phyloP scores from a whole-genome alignment of 306 rosid species.

The Pyrus bretschneideri region DNA sequence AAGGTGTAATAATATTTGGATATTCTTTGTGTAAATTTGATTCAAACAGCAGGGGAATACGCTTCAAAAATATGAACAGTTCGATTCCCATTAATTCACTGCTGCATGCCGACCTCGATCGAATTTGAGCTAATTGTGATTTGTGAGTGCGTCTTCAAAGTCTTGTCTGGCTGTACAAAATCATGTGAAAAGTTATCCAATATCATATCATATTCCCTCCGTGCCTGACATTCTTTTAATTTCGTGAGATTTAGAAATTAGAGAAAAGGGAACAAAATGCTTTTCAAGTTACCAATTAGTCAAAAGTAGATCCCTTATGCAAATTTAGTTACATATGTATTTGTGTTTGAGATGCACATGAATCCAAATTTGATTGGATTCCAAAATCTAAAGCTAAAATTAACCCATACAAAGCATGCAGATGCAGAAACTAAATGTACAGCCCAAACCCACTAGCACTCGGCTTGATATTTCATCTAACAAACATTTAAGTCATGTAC shows the following conservation, averaged over 20 bases:
- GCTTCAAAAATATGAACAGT: neutral
- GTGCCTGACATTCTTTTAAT: neutral
- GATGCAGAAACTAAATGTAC: neutral
- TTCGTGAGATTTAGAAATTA: neutral
- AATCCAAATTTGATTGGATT: neutral
- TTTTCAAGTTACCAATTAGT: conserved; percentile 7
- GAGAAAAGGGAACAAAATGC: neutral
- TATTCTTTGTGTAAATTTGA: conserved; percentile 6
- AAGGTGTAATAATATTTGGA: neutral
- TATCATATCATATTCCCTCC: neutral
- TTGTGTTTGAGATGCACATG: no score
- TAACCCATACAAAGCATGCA: neutral
- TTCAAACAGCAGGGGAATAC: conserved; percentile 3
- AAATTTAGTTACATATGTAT: neutral
- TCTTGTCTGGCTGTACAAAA: neutral
- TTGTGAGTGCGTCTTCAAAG: neutral
- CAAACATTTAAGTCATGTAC: no score
- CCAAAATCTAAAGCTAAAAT: neutral
- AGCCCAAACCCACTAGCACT: neutral
- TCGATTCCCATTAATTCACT: conserved; percentile 9
- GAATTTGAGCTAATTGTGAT: neutral
- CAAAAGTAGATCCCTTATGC: conserved; percentile 23
- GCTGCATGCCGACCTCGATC: neutral
- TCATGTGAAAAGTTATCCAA: neutral
- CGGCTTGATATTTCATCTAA: no score